Evolutionary conservation across 192 early-diverging fungal genomes (phyloP), one percentile per base, ranked within the genome.

Genomic region (Coemansia brasiliensis): DNA sequence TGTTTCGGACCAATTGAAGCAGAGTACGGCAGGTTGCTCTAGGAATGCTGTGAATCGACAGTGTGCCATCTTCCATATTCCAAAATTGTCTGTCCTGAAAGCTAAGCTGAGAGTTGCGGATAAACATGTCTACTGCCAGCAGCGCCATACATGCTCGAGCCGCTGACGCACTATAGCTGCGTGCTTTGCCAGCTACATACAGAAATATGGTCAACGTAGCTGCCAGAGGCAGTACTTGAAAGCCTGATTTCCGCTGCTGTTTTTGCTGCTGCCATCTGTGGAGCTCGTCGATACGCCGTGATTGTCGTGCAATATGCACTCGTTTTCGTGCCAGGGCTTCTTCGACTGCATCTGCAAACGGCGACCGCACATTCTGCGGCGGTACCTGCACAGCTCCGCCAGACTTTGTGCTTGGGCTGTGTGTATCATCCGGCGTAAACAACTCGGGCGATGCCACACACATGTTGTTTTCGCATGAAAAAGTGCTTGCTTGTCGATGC

Each of bases 281-380:
- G 44, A 69, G 49, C 17, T 55, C 22, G 10, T 44, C 39, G 22
- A 59, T 60, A 22, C 59, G 63, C 35, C 42, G 54, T 11, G 20
- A 27, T 15, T 51, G 70, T 25, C 63, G 62, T 16, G 52, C 58
- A 18, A 43, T 61, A 25, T 60, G 21, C n/a, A 53, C 53, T 11
- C 56, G 52, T 24, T 49, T 55, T 38, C 51, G 56, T 21, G 26
- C 61, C 57, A 60, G 11, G 25, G 69, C 69, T 27, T 60, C 57
- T 29, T 48, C 61, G 6, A 72, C 69, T 13, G 69, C 69, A 20
- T 72, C 61, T n/a, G 69, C 61, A 57, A 65, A 72, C 21, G 69
- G 69, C 27, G 69, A 64, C 24, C 46, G 52, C 26, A 65, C 56
- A n/a, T 46, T 24, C 1, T 22, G 38, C 18, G 48, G 51, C 21